These are phyloP conservation scores for Talaromyces marneffei DNA, from an alignment of 2,329 filamentous ascomycete genomes.

Conservation along the genomic window DNA sequence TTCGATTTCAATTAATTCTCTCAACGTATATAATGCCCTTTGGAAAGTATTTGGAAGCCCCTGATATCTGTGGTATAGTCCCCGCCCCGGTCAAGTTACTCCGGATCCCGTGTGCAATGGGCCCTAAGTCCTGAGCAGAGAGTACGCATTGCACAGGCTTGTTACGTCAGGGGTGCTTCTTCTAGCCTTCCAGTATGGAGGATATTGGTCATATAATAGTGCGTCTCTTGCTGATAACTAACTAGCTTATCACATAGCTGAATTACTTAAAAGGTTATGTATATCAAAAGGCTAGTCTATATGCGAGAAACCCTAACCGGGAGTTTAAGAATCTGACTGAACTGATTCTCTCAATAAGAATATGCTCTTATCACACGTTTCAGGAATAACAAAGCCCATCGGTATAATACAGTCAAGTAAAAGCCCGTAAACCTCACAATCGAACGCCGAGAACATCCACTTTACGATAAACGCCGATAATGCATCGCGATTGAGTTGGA, in stretches of 20 bases:
- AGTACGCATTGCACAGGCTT: neutral
- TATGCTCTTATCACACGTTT: neutral
- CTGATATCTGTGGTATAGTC: neutral
- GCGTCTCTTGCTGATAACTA: neutral
- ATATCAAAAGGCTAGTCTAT: neutral
- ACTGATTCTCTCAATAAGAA: neutral
- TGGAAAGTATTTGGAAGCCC: neutral
- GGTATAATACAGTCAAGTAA: neutral
- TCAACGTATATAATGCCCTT: neutral
- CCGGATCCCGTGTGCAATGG: neutral
- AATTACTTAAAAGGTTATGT: neutral
- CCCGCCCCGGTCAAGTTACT: neutral
- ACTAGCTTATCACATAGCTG: neutral
- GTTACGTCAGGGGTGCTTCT: neutral
- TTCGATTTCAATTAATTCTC: neutral
- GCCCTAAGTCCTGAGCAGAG: neutral
- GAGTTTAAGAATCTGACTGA: neutral
- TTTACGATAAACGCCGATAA: slow-evolving; percentile 2
- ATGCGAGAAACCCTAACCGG: neutral
- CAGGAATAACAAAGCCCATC: neutral
- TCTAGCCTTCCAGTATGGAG: neutral
- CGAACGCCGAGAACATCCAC: neutral
- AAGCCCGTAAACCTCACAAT: neutral
- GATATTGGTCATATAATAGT: neutral
- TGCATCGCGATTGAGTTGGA: neutral